Evolutionary conservation across 202 grass and related monocot genomes (phyloP), one percentile per base, ranked within the genome.

Genomic region (Carex sylvatica): DNA sequence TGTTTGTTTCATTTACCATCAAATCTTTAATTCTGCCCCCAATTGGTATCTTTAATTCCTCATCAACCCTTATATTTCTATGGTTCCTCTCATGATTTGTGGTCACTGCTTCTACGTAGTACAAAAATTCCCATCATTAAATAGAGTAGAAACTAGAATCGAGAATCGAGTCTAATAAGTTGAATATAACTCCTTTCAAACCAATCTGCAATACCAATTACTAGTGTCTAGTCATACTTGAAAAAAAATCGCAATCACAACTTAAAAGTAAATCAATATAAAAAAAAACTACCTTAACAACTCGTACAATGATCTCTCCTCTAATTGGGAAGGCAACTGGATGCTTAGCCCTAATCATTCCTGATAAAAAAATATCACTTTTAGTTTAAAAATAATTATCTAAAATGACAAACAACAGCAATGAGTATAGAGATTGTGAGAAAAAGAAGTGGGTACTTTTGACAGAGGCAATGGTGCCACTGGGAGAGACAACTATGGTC

Each of bases 141-240:
- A 86, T 31, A 80, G 73, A 65, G 86, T 74, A 4, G 3, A 83
- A 67, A 98, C 61, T 66, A 79, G 63, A 91, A 98, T 91, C 2
- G 85, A 79, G 63, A 91, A 98, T 91, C 2, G 85, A 92, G 83
- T 93, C 84, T 23, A 88, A 87, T 59, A 99, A 83, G 73, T 86
- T 84, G 80, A 90, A 99, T 66, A 93, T 68, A 47, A 26, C 56
- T 49, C 89, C 89, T 86, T 79, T 33, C 65, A 22, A 16, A 20
- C 81, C 28, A 18, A 60, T 80, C 59, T 49, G 70, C 65, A 36
- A 72, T 26, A 52, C 19, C 76, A 73, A 44, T 47, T 62, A 26
- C 24, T 65, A 58, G 28, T 7, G 23, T 52, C 14, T 71, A 72
- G 6, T 67, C 68, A 59, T 49, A 30, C 47, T 42, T 11, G 4